Conservation (phyloP, 495 filamentous ascomycete genomes). For the Xylaria curta region DNA sequence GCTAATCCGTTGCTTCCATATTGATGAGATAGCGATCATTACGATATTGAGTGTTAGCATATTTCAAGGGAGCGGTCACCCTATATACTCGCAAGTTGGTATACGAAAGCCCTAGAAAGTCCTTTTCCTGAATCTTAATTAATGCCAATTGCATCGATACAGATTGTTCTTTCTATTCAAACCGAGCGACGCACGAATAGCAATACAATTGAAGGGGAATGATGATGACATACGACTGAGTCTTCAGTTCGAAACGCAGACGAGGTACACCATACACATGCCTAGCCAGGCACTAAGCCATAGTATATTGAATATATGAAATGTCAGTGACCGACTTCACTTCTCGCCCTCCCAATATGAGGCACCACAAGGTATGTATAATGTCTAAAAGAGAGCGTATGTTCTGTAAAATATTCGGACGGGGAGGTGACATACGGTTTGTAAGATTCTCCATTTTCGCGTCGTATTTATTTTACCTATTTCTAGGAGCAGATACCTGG, state of each 20-base stretch:
- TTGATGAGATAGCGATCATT: neutral
- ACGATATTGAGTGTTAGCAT: neutral
- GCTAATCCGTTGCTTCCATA: neutral
- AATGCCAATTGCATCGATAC: slow-evolving; percentile 19
- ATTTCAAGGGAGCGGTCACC: neutral
- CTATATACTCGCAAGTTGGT: neutral
- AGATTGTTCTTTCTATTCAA: slow-evolving; percentile 11
- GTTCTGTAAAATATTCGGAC: neutral
- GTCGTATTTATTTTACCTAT: neutral
- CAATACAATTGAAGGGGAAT: neutral
- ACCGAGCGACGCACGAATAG: slow-evolving; percentile 18
- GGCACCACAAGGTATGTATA: neutral
- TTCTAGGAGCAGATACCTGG: neutral
- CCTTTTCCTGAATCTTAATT: slow-evolving; percentile 20
- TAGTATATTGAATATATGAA: neutral
- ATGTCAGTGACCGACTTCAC: neutral
- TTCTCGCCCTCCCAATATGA: neutral
- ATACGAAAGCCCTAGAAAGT: neutral
- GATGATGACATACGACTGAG: slow-evolving; percentile 11
- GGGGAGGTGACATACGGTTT: neutral
- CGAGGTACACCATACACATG: neutral
- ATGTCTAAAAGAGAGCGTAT: neutral
- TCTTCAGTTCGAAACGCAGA: neutral
- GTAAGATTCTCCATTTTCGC: slow-evolving; percentile 1
- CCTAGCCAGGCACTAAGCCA: neutral